Percentiles rank a stretch among this genome's conserved stretches.
phyloP scores from a whole-genome alignment of 1,284 basidiomycete genomes.

The Marasmius fiardii region DNA sequence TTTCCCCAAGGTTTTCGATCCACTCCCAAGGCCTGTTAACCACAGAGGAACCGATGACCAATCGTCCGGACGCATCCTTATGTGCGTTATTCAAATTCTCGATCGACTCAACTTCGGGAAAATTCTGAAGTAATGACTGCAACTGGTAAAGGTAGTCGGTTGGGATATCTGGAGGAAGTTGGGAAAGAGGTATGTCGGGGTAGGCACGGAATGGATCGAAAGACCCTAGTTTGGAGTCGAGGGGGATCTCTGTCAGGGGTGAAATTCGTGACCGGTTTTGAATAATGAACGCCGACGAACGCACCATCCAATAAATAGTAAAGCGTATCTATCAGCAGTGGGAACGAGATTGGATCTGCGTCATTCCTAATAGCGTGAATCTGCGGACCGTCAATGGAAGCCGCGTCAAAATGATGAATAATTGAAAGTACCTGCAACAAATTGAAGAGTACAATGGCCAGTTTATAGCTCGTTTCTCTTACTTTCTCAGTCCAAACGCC shows the following conservation, averaged over 20 bases:
- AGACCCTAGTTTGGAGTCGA: constrained; percentile 46
- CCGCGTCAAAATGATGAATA: neutral
- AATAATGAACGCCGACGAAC: constrained; percentile 12
- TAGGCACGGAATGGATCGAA: constrained; percentile 65
- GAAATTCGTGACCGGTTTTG: neutral
- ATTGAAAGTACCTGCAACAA: constrained; percentile 51
- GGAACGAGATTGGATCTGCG: constrained; percentile 54
- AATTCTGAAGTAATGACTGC: constrained; percentile 50
- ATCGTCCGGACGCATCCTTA: constrained; percentile 46
- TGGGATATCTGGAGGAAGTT: constrained; percentile 56
- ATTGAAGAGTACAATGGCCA: constrained; percentile 47
- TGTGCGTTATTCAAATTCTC: constrained; percentile 55
- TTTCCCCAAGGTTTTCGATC: constrained; percentile 74
- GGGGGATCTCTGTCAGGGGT: constrained; percentile 50
- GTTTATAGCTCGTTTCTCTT: constrained; percentile 40
- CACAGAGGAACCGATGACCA: constrained; percentile 49
- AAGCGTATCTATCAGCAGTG: constrained; percentile 68
- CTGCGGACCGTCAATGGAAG: constrained; percentile 28
- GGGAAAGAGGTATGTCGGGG: constrained; percentile 45
- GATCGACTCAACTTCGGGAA: constrained; percentile 48
- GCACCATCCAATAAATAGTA: constrained; percentile 72
- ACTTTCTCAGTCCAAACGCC: constrained; percentile 52
- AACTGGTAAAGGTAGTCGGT: constrained; percentile 53
- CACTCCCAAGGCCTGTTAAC: constrained; percentile 81
- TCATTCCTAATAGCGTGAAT: constrained; percentile 47